Conservation (phyloP, 2,329 filamentous ascomycete species). For the Nothopassalora personata region DNA sequence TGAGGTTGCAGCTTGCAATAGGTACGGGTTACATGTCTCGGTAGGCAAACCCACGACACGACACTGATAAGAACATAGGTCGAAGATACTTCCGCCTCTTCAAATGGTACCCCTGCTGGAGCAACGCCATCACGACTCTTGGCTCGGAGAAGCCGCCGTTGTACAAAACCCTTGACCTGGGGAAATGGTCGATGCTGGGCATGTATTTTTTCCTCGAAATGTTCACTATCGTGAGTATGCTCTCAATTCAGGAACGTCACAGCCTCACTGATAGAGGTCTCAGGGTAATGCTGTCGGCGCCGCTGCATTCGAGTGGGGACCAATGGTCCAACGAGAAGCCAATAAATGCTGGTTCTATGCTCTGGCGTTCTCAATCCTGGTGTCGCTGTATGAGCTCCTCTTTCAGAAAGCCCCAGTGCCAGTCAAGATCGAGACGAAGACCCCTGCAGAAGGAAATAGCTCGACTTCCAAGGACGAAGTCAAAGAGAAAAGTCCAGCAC, state of each 20-base stretch:
- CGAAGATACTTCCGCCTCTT: conserved; percentile 64
- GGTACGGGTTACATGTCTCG: conserved; percentile 28
- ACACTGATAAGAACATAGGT: conserved; percentile 27
- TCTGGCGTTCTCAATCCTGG: conserved; percentile 47
- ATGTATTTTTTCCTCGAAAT: conserved; percentile 65
- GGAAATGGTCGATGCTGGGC: conserved; percentile 56
- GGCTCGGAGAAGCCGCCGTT: conserved; percentile 26
- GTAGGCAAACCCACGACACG: no score
- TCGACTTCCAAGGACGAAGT: background rate
- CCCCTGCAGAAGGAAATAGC: background rate
- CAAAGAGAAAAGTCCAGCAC: background rate
- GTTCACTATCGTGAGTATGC: conserved; percentile 52
- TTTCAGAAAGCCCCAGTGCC: background rate
- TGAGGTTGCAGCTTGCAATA: conserved; percentile 40
- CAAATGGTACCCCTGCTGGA: conserved; percentile 42
- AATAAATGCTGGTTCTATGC: conserved; percentile 67
- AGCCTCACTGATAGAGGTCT: background rate
- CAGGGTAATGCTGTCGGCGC: conserved; percentile 47
- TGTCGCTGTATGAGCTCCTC: conserved; percentile 41
- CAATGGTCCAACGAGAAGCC: conserved; percentile 52
- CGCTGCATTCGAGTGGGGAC: conserved; percentile 40
- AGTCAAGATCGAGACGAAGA: background rate
- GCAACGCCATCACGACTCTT: conserved; percentile 9
- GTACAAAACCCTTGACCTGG: conserved; percentile 48
- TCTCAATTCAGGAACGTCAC: no score